These are phyloP conservation scores for Puccinia brachypodii DNA, from an alignment of 1,284 basidiomycete species.

Conservation along the genomic window DNA sequence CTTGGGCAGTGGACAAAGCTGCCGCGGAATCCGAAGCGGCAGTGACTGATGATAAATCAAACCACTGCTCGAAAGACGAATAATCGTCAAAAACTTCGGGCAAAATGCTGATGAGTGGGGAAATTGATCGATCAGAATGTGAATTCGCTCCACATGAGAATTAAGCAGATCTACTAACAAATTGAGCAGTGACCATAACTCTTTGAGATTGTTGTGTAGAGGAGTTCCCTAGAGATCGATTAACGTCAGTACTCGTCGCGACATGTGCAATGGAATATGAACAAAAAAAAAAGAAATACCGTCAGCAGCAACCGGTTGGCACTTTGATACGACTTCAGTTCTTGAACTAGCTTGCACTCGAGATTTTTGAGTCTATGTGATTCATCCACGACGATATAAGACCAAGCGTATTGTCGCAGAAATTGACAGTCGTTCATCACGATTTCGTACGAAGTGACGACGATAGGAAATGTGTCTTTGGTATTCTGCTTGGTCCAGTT, in stretches of 20 bases:
- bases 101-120: conserved; percentile 63
- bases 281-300: conserved; percentile 72
- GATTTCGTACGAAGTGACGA: conserved; percentile 91
- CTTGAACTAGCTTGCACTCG: conserved; percentile 73
- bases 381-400: conserved; percentile 93
- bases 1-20: conserved; percentile 65
- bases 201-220: conserved; percentile 81
- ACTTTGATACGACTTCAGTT: conserved; percentile 82
- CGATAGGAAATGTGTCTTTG: conserved; percentile 67
- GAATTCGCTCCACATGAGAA: neutral
- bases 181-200: conserved; percentile 92
- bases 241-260: conserved; percentile 16
- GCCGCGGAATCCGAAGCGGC: conserved; percentile 57
- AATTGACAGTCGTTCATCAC: conserved; percentile 76
- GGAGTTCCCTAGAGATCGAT: conserved; percentile 52
- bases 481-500: conserved; percentile 49
- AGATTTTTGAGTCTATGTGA: conserved; percentile 92
- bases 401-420: conserved; percentile 74
- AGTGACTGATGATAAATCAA: conserved; percentile 57
- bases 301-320: conserved; percentile 89
- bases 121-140: neutral
- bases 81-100: conserved; percentile 89
- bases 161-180: conserved; percentile 61
- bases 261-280: conserved; percentile 16
- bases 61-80: conserved; percentile 88